Base-by-base conservation (phyloP, 208 protist species). In the Herpetomonas tarakana region DNA sequence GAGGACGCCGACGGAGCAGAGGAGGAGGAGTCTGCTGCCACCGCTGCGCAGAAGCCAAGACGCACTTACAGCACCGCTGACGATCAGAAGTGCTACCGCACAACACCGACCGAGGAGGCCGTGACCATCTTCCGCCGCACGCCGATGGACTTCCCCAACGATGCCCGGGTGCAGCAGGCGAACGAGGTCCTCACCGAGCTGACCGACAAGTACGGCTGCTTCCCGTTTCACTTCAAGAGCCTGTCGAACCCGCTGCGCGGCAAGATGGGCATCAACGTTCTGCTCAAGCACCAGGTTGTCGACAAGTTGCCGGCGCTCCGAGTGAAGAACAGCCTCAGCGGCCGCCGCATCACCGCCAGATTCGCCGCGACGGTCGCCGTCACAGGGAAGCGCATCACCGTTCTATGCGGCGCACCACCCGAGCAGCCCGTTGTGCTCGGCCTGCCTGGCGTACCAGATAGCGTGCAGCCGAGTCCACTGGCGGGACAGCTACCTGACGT, bases 321-420 rank as follows among this genome's bases (percentile, higher is more conserved):
- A 19, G 72, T 74, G 16, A 90, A 91, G 67, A 41, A 41, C 35
- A 14, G 9, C 35, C 35, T 41, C 35, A 60, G 73, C 2, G 58
- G 70, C 29, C 63, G 56, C n/a, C 65, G 70, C 71, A 70, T 92
- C 28, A 91, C 88, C 3, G 54, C 83, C 4, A 82, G 88, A 27
- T 94, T 94, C 57, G 86, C 81, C 50, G 85, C 83, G 24, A 94
- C 88, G 3, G 81, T 94, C 2, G 81, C 79, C 6, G 67, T 94
- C 19, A 87, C 79, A 44, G 74, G 58, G 49, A 82, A 85, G 77
- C 72, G 79, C 12, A 58, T 92, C 14, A 87, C 71, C 7, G 78
- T 94, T 29, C 77, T 94, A 44, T 92, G 84, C 65, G 88, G 88
- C 2, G 65, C 81, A 18, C 87, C 88, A 31, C 70, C 83, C 26